Percentiles rank a stretch among this genome's conserved stretches.
Conservation (phyloP, 805 yeast genomes). For the Suhomyces faveliae region DNA sequence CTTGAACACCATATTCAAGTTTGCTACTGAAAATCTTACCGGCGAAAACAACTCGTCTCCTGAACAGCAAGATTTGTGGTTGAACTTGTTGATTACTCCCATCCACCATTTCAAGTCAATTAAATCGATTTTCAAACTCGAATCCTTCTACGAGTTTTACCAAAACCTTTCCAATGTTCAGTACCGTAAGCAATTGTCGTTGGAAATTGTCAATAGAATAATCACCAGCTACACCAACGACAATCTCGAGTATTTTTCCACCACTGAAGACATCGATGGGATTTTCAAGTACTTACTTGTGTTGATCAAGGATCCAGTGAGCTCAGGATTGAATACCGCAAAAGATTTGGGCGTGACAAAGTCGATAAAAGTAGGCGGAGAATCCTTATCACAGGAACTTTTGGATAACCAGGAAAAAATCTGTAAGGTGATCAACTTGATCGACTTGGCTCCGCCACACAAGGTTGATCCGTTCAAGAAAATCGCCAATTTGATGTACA, state of each 20-base stretch:
- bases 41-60: neutral
- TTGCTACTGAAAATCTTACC: constrained; percentile 45
- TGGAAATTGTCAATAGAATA: constrained; percentile 59
- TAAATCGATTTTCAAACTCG: constrained; percentile 42
- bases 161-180: constrained; percentile 48
- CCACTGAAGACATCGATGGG: constrained; percentile 53
- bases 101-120: constrained; percentile 42
- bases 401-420: constrained; percentile 56
- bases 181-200: constrained; percentile 57
- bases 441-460: constrained; percentile 34
- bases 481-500: constrained; percentile 33
- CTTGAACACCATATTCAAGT: constrained; percentile 59
- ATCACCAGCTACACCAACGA: constrained; percentile 30
- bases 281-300: constrained; percentile 59
- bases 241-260: constrained; percentile 31
- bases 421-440: constrained; percentile 66
- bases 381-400: constrained; percentile 34
- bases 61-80: constrained; percentile 36
- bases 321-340: constrained; percentile 29
- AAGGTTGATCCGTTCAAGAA: constrained; percentile 40
- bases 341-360: constrained; percentile 40
- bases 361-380: constrained; percentile 30
- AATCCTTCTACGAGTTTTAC: constrained; percentile 52
- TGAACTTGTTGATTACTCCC: constrained; percentile 49
- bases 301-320: constrained; percentile 42